These are phyloP conservation scores for Lichtheimia hyalospora DNA, from an alignment of 371 early-diverging fungal genomes.

Conservation along the genomic window DNA sequence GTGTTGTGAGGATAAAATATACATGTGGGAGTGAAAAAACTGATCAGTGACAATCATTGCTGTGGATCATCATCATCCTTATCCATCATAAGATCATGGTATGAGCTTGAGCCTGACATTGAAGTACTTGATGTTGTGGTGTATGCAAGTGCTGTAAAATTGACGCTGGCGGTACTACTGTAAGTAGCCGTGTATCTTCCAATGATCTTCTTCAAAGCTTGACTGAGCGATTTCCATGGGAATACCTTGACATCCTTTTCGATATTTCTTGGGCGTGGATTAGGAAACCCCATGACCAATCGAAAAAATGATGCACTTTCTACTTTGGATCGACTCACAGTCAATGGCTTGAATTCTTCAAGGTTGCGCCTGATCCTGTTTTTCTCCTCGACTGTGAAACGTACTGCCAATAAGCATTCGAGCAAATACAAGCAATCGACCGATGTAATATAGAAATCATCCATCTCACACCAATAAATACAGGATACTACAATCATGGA, in stretches of 20 bases:
- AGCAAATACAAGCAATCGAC: slow-evolving; percentile 75
- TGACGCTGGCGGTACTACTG: slow-evolving; percentile 50
- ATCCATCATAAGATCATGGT: no score
- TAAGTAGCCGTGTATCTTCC: slow-evolving; percentile 61
- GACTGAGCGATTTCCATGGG: slow-evolving; percentile 65
- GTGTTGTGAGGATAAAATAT: no score
- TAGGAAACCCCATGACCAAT: slow-evolving; percentile 74
- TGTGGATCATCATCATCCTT: no score
- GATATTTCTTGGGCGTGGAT: slow-evolving; percentile 79
- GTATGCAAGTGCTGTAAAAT: slow-evolving; percentile 22
- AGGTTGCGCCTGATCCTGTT: slow-evolving; percentile 79
- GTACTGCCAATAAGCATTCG: slow-evolving; percentile 68
- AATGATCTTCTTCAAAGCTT: slow-evolving; percentile 72
- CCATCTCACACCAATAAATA: slow-evolving; percentile 73
- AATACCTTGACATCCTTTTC: slow-evolving; percentile 84
- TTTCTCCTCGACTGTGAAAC: slow-evolving; percentile 80
- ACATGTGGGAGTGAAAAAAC: no score
- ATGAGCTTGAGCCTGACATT: slow-evolving; percentile 61
- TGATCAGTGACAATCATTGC: no score
- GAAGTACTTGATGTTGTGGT: slow-evolving; percentile 68
- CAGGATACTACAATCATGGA: slow-evolving; percentile 72
- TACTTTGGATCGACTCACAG: slow-evolving; percentile 67
- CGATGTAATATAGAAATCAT: slow-evolving; percentile 73
- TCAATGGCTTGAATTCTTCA: slow-evolving; percentile 74
- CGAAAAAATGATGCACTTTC: slow-evolving; percentile 73